Base-by-base conservation (phyloP, 148 eudicot species). In the Rhododendron ferrugineum region DNA sequence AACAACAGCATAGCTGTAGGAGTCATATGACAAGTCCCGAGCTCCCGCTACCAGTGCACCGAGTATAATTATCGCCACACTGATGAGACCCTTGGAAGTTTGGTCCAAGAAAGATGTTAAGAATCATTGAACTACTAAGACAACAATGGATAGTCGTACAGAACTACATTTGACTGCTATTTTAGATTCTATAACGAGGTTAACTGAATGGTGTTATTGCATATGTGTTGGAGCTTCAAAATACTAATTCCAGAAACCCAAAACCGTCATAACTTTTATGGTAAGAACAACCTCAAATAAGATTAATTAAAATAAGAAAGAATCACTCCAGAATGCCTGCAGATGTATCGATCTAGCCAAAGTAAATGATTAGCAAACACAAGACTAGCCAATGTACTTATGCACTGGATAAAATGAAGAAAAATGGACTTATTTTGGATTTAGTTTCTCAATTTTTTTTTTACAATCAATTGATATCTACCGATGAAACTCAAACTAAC, bases 11-110 rank as follows among this genome's bases (percentile, higher is more conserved):
- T 93, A 93, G 85, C 91, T 85, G 85, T 93, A 92, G 56, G 83
- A 34, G 79, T 93, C 93, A 37, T 89, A 93, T 49, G 95, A 93
- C 86, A 93, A 78, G 62, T 92, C 95, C 50, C 93, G 85, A 30
- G 93, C 93, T 62, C 93, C 95, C 5, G 93, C 95, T 73, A 89
- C 88, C 73, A 93, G 90, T 78, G 95, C 95, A 84, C 95, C 95
- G 62, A 90, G 78, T 81, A 93, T 46, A 56, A 93, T 89, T 75
- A 90, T 79, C 58, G 86, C 93, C 88, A 93, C 95, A 87, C 95
- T 92, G 93, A 89, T 92, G 82, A 86, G 81, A 85, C 79, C 85
- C 86, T 84, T 87, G 54, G 85, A 80, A 58, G 82, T 58, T 54
- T 62, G 68, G 77, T 52, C 62, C 75, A 52, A 68, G 79, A 75